These are phyloP conservation scores for Juglanconis sp. DNA, from an alignment of 2,329 filamentous ascomycete genomes.

Conservation along the genomic window DNA sequence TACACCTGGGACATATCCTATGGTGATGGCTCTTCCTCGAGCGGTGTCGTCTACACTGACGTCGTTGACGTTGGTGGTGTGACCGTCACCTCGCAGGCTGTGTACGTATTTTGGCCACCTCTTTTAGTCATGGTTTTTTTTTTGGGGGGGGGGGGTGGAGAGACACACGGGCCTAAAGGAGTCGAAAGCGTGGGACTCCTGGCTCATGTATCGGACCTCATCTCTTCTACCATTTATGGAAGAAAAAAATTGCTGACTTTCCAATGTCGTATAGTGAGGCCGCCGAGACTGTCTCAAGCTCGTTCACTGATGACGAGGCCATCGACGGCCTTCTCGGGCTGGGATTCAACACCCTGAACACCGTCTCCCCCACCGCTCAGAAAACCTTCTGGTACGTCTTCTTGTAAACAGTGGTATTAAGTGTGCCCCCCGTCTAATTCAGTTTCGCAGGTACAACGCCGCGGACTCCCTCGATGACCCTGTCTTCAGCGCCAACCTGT, in stretches of 20 bases:
- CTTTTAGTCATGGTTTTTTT: no score
- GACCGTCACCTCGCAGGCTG: constrained; percentile 57
- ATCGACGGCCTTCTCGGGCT: constrained; percentile 52
- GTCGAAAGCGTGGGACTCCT: no score
- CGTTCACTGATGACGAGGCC: constrained; percentile 30
- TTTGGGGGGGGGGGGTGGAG: no score
- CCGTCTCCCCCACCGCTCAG: constrained; percentile 52
- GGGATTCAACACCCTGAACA: constrained; percentile 58
- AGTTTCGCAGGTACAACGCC: constrained; percentile 30
- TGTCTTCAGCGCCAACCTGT: constrained; percentile 33
- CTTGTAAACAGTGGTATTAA: constrained; percentile 21
- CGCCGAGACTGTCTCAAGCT: constrained; percentile 52
- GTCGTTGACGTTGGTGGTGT: constrained; percentile 59
- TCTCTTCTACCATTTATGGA: background rate
- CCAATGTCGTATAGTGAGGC: constrained; percentile 40
- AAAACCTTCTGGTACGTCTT: constrained; percentile 36
- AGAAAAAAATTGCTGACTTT: background rate
- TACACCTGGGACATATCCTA: constrained; percentile 57
- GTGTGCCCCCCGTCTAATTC: background rate
- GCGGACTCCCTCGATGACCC: constrained; percentile 26
- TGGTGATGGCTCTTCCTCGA: constrained; percentile 60
- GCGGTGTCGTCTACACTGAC: constrained; percentile 62
- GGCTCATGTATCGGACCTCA: background rate
- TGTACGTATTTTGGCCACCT: constrained; percentile 27
- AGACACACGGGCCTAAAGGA: no score